Base-by-base conservation (phyloP, 371 early-diverging fungal genomes). In the Parasitella parasitica region DNA sequence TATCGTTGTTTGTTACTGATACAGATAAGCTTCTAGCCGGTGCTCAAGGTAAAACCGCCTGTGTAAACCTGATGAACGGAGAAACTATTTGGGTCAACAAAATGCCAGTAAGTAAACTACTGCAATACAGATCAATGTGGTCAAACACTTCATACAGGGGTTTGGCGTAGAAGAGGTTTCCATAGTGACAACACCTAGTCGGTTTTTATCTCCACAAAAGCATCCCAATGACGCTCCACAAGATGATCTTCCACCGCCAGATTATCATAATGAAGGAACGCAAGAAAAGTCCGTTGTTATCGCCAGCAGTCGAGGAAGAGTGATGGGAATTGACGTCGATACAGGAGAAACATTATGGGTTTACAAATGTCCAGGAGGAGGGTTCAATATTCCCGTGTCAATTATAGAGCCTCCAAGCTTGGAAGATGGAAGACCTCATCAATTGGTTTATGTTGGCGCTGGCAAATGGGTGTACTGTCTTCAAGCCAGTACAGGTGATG, bases 1-100 rank as follows among this genome's bases (percentile, higher is more conserved):
- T 72, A 0, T 75, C 76, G n/a, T 9, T 75, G 2, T 75, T 72
- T 61, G 57, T 75, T 12, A 67, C 68, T 3, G 72, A 75, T 43
- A 34, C 46, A 4, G 68, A 67, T 49, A 64, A 62, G 9, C 9
- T 75, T 2, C 16, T 75, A 18, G 70, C 56, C 2, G 68, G 57
- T 30, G 61, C 57, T 4, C 57, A 37, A 11, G 76, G 72, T 2
- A 67, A 49, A 49, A 69, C 68, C 12, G 61, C 61, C 0, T 64
- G 66, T 43, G 12, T 72, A 16, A 52, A 67, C 34, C 34, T 72
- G 1, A 52, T 55, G 38, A 75, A 65, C 4, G 76, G 72, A 27
- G 41, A 61, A 28, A 50, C 38, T 6, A 12, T 59, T 8, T 77
- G 77, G 77, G 39, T 65, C 4, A 77, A 77, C 49, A 56, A 58